Evolutionary conservation across 352 stramenopile species (phyloP).

Genomic region (Phytophthora chlamydospora): DNA sequence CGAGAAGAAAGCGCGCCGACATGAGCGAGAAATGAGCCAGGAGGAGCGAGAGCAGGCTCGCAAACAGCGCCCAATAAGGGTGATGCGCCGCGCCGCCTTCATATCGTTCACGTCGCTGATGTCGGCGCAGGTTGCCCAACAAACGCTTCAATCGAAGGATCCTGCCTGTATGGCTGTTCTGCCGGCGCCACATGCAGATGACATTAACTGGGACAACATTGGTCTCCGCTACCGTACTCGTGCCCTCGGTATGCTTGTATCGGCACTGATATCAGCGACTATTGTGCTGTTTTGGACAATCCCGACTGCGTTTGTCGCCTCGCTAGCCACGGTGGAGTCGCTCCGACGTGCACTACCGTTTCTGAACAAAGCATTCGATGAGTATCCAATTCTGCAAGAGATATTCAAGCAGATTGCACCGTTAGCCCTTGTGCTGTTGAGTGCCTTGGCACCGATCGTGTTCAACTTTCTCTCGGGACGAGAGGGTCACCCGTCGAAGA

Average conservation of each 20-base stretch:
- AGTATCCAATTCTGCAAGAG: constrained; percentile 62
- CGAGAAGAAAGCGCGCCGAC: constrained; percentile 38
- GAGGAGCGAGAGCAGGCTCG: constrained; percentile 52
- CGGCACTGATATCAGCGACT: constrained; percentile 51
- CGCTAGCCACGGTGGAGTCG: constrained; percentile 71
- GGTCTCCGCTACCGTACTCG: constrained; percentile 60
- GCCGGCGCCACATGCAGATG: constrained; percentile 59
- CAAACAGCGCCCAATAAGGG: constrained; percentile 55
- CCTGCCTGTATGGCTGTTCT: constrained; percentile 57
- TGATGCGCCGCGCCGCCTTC: constrained; percentile 76
- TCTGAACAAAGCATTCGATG: constrained; percentile 64
- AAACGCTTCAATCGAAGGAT: constrained; percentile 67
- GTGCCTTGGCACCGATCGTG: constrained; percentile 62
- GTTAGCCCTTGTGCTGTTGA: constrained; percentile 65
- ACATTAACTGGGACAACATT: constrained; percentile 85
- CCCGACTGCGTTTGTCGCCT: constrained; percentile 78
- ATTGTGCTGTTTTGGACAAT: constrained; percentile 89
- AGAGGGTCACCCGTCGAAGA: constrained; percentile 75
- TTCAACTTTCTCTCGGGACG: constrained; percentile 69
- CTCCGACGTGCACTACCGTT: constrained; percentile 66
- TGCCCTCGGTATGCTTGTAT: constrained; percentile 54
- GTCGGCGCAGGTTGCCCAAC: constrained; percentile 73
- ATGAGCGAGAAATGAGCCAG: constrained; percentile 54
- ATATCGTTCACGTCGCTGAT: constrained; percentile 80
- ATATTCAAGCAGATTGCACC: constrained; percentile 78